A percentile compares a stretch with the other conserved stretches of the same genome.
These are phyloP conservation scores for Chalciporus chontae DNA, from an alignment of 768 basidiomycete genomes.

Conservation along the genomic window DNA sequence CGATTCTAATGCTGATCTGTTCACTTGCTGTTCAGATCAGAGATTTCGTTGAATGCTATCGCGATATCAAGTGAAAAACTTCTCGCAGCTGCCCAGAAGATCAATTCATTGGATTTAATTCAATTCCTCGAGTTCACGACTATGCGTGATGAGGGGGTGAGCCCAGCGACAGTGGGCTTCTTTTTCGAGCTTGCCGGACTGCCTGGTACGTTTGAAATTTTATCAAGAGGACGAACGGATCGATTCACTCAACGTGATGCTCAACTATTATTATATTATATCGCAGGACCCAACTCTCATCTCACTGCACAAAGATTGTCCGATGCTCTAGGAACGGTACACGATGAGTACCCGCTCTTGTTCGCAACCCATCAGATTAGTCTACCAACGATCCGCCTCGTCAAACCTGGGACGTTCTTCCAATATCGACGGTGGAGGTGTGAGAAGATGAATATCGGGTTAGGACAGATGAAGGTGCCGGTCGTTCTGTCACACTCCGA, in stretches of 20 bases:
- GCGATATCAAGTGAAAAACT: slow-evolving; percentile 7
- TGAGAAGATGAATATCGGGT: slow-evolving; percentile 5
- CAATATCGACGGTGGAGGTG: slow-evolving; percentile 9
- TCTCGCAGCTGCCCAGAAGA: neutral
- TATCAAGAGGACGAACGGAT: too few relatives aligned
- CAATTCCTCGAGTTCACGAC: slow-evolving; percentile 11
- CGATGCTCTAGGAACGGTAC: slow-evolving; percentile 3
- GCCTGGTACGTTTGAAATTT: too few relatives aligned
- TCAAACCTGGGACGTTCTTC: slow-evolving; percentile 11
- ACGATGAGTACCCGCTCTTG: neutral
- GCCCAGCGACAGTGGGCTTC: too few relatives aligned
- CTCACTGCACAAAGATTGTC: slow-evolving; percentile 1
- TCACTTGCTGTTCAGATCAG: neutral
- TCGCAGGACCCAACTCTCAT: neutral
- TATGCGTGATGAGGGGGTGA: slow-evolving; percentile 1
- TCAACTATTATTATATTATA: too few relatives aligned
- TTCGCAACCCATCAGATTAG: neutral
- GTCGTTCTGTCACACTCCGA: slow-evolving; percentile 5
- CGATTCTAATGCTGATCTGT: neutral
- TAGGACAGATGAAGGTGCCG: slow-evolving; percentile 16
- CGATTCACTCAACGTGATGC: too few relatives aligned
- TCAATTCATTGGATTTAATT: slow-evolving; percentile 5
- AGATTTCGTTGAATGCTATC: slow-evolving; percentile 3
- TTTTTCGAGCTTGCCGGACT: too few relatives aligned
- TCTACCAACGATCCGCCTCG: slow-evolving; percentile 10